Percentiles rank a stretch among this genome's conserved stretches.
phyloP scores from a whole-genome alignment of 345 rosid species.

The Lepidium africanum region DNA sequence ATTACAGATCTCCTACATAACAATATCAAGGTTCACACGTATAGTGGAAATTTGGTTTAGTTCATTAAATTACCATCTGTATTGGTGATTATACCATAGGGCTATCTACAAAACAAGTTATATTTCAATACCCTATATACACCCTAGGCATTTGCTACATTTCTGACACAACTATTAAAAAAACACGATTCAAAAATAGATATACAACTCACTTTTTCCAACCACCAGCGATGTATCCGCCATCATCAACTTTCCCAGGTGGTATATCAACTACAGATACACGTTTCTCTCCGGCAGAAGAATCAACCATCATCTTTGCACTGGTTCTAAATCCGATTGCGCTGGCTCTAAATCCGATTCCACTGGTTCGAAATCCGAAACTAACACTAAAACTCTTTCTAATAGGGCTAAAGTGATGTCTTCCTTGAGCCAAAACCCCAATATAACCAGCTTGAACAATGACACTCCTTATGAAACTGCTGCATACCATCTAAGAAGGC shows the following conservation, averaged over 20 bases:
- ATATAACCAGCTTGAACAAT: slow-evolving; percentile 54
- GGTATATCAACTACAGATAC: slow-evolving; percentile 33
- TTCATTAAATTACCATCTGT: background rate
- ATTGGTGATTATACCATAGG: background rate
- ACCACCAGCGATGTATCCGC: slow-evolving; percentile 71
- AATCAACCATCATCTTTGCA: slow-evolving; percentile 77
- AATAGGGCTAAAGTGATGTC: slow-evolving; percentile 24
- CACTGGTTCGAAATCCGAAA: slow-evolving; percentile 17
- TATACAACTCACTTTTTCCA: slow-evolving; percentile 67
- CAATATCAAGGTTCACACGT: background rate
- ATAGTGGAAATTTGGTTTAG: background rate
- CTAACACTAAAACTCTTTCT: slow-evolving; percentile 34
- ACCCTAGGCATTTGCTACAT: background rate
- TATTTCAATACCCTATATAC: background rate
- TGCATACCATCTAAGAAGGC: slow-evolving; percentile 73
- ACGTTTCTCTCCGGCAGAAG: slow-evolving; percentile 40
- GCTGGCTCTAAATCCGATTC: slow-evolving; percentile 17
- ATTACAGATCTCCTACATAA: background rate
- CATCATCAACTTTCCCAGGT: slow-evolving; percentile 58
- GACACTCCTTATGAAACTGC: slow-evolving; percentile 46
- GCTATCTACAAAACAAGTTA: background rate
- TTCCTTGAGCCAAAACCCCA: slow-evolving; percentile 36
- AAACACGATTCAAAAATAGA: background rate
- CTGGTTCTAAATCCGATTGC: background rate
- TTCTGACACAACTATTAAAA: background rate